These are phyloP conservation scores for Abortiporus biennis DNA, from an alignment of 1,284 basidiomycete species.

Conservation along the genomic window DNA sequence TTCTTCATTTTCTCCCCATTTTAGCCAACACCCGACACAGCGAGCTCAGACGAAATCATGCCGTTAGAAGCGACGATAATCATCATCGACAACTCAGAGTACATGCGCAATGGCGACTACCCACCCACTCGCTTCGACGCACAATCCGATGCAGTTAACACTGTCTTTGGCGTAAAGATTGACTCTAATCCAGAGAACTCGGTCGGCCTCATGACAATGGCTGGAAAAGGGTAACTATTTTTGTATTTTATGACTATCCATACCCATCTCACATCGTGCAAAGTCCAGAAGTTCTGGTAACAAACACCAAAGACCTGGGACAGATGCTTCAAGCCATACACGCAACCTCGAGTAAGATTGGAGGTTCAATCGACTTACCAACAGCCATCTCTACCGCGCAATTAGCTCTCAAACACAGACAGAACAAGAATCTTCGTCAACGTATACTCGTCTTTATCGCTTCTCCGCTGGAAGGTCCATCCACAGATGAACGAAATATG, in stretches of 20 bases:
- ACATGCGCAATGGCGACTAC: constrained; percentile 97
- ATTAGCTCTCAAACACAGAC: constrained; percentile 94
- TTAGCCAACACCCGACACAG: too few relatives aligned
- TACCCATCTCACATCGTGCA: neutral
- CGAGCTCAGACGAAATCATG: too few relatives aligned
- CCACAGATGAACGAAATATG: constrained; percentile 70
- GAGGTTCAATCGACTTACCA: constrained; percentile 78
- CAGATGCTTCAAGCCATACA: constrained; percentile 85
- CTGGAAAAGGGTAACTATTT: constrained; percentile 76
- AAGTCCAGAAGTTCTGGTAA: constrained; percentile 93
- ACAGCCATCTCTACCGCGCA: constrained; percentile 93
- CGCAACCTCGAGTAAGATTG: constrained; percentile 61
- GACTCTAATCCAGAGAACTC: constrained; percentile 97
- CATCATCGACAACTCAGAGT: constrained; percentile 91
- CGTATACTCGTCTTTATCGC: constrained; percentile 92
- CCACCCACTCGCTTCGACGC: constrained; percentile 83
- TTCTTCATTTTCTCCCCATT: too few relatives aligned
- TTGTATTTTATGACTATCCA: neutral
- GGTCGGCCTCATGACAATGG: constrained; percentile 98
- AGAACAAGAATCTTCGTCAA: constrained; percentile 97
- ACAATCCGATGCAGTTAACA: constrained; percentile 88
- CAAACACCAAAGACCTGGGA: constrained; percentile 92
- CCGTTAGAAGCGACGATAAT: constrained; percentile 93
- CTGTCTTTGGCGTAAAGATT: constrained; percentile 90
- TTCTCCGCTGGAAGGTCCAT: constrained; percentile 71